These are phyloP conservation scores for Haplosporangium gracile DNA, from an alignment of 192 early-diverging fungal genomes.

Conservation along the genomic window DNA sequence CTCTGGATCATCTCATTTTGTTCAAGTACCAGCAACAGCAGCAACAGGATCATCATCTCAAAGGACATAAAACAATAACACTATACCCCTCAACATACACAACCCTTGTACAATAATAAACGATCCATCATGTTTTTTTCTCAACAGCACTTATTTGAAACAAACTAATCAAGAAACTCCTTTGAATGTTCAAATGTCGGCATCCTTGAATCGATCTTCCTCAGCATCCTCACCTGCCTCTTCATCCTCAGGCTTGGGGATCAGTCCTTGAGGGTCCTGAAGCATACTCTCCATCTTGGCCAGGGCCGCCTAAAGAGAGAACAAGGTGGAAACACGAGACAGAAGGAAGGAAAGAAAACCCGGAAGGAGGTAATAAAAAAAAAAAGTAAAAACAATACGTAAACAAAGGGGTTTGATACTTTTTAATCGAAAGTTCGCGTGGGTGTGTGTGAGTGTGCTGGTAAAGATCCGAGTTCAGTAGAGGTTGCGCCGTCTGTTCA, in stretches of 20 bases:
- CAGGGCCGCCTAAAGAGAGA: constrained; percentile 26
- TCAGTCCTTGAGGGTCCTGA: constrained; percentile 38
- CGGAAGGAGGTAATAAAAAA: not conserved
- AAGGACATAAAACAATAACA: not conserved
- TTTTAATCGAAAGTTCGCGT: not conserved
- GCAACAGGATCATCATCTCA: not conserved
- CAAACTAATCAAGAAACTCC: not conserved
- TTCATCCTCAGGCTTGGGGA: constrained; percentile 12
- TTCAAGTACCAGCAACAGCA: not conserved
- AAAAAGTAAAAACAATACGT: not conserved
- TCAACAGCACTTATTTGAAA: not conserved
- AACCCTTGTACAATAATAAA: constrained; percentile 3
- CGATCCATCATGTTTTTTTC: not conserved
- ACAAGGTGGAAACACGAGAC: not conserved
- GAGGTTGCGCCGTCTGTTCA: not conserved
- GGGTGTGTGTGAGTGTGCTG: not conserved
- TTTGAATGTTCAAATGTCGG: not conserved
- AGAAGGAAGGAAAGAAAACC: constrained; percentile 5
- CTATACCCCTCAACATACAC: not conserved
- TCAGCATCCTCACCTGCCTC: constrained; percentile 37
- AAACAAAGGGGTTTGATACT: not conserved
- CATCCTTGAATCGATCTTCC: constrained; percentile 28
- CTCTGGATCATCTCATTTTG: constrained; percentile 5
- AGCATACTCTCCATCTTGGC: constrained; percentile 47
- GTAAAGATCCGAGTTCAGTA: not conserved